phyloP scores from a whole-genome alignment of 768 basidiomycete genomes.

The Lyophyllum atratum region DNA sequence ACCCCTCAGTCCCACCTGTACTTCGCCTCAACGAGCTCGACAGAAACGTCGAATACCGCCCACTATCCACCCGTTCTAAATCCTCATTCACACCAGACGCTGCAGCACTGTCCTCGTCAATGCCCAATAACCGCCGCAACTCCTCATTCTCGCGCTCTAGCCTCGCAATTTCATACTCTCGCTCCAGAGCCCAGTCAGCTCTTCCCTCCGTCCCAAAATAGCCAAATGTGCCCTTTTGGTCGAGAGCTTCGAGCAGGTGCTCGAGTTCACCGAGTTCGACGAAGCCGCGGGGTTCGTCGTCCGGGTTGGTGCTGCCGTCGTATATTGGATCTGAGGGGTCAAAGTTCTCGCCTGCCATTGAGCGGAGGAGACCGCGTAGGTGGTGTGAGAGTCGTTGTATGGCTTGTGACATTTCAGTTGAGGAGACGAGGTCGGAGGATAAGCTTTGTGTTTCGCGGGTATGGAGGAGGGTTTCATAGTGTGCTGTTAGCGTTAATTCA shows the following conservation, averaged over 20 bases:
- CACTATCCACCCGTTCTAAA: slow-evolving; percentile 46
- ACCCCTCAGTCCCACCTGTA: slow-evolving; percentile 22
- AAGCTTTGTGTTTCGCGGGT: slow-evolving; percentile 60
- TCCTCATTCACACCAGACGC: slow-evolving; percentile 57
- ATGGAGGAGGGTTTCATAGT: slow-evolving; percentile 84
- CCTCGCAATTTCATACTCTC: slow-evolving; percentile 84
- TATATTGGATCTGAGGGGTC: slow-evolving; percentile 43
- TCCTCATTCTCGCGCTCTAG: slow-evolving; percentile 83
- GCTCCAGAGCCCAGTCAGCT: slow-evolving; percentile 84
- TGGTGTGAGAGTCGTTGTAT: slow-evolving; percentile 71
- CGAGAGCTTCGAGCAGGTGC: slow-evolving; percentile 43
- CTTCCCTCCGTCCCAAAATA: slow-evolving; percentile 40
- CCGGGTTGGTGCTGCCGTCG: slow-evolving; percentile 29
- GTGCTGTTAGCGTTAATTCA: slow-evolving; percentile 81
- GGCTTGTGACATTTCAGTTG: slow-evolving; percentile 62
- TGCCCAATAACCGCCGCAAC: slow-evolving; percentile 73
- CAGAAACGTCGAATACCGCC: slow-evolving; percentile 35
- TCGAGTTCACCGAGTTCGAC: slow-evolving; percentile 42
- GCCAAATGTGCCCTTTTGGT: slow-evolving; percentile 26
- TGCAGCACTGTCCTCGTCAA: slow-evolving; percentile 59
- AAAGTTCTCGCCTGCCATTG: slow-evolving; percentile 64
- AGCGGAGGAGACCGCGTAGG: slow-evolving; percentile 71
- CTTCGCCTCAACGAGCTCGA: slow-evolving; percentile 33
- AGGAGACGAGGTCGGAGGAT: slow-evolving; percentile 56
- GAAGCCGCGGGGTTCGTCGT: slow-evolving; percentile 35